phyloP scores from a whole-genome alignment of 2,329 filamentous ascomycete species.

The Rachicladosporium sp. region DNA sequence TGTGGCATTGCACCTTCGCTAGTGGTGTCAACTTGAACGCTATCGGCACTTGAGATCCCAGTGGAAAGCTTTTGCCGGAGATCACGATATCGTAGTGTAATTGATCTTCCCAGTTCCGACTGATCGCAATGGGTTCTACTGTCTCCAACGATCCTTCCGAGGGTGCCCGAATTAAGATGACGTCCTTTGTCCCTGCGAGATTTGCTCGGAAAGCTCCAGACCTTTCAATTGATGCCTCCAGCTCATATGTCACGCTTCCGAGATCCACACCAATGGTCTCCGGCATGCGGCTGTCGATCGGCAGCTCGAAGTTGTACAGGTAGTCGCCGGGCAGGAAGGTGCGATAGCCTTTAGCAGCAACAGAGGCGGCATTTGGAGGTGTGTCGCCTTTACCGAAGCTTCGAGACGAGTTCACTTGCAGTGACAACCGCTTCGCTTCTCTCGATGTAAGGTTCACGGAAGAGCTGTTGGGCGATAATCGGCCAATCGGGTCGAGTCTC shows the following conservation, averaged over 20 bases:
- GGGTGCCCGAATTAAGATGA: constrained; percentile 72
- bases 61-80: constrained; percentile 85
- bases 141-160: constrained; percentile 81
- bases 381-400: constrained; percentile 75
- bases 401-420: constrained; percentile 69
- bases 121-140: constrained; percentile 87
- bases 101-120: constrained; percentile 87
- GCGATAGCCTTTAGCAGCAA: constrained; percentile 70
- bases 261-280: constrained; percentile 83
- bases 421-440: constrained; percentile 56
- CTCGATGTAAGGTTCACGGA: constrained; percentile 31
- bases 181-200: constrained; percentile 67
- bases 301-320: constrained; percentile 69
- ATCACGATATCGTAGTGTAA: constrained; percentile 94
- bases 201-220: constrained; percentile 85
- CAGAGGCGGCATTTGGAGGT: constrained; percentile 39
- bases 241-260: constrained; percentile 75
- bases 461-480: constrained; percentile 27
- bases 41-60: constrained; percentile 78
- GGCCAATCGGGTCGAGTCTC: constrained; percentile 16
- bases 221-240: constrained; percentile 61
- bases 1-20: constrained; percentile 85
- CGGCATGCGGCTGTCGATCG: constrained; percentile 62
- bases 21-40: constrained; percentile 88
- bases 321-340: constrained; percentile 69